Evolutionary conservation across 2,329 filamentous ascomycete genomes (phyloP), one percentile per base, ranked within the genome.

Genomic region (Blumeriella jaapii): DNA sequence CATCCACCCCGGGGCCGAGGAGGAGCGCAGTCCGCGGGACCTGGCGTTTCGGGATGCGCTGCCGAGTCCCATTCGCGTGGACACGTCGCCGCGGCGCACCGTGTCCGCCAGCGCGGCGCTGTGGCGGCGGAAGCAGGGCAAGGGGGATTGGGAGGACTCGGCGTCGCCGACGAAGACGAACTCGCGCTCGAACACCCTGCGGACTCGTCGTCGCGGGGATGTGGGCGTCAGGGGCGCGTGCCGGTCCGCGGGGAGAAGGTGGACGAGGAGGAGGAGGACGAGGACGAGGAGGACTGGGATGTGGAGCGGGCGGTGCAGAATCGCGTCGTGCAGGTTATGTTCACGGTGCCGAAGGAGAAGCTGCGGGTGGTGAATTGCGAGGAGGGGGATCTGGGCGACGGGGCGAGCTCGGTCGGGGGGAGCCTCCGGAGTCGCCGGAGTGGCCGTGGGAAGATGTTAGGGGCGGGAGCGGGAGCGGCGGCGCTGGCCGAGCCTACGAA

Each of bases 301-400:
- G 73, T 87, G 24, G 82, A 87, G 55, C 66, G 69, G 36, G 80
- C 81, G 2, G 71, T 80, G 1, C 77, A 84, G 59, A 71, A 71
- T 39, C 62, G 80, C 14, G 64, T 82, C 6, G 81, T 87, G 41
- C 82, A 87, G 57, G 72, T 85, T 53, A 91, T 93, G 73, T 96
- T 94, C 58, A 95, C 89, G 0, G 85, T 95, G 41, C 89, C 91
- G 2, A 85, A 80, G 56, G 81, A 89, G 58, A 74, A 76, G 48
- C 60, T 96, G 44, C 65, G 89, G 16, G 86, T 96, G n/a, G 89
- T 95, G 13, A 96, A 96, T 56, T 78, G 73, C 32, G 80, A 80
- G 51, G 60, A 65, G n/a, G 57, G 56, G 43, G 55, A 65, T 20
- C 63, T 65, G 38, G 62, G 60, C 37, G 33, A 35, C 9, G 55